A percentile compares a stretch with the other conserved stretches of the same genome.
phyloP scores from a whole-genome alignment of 148 eudicot species.

The Chenopodium album region DNA sequence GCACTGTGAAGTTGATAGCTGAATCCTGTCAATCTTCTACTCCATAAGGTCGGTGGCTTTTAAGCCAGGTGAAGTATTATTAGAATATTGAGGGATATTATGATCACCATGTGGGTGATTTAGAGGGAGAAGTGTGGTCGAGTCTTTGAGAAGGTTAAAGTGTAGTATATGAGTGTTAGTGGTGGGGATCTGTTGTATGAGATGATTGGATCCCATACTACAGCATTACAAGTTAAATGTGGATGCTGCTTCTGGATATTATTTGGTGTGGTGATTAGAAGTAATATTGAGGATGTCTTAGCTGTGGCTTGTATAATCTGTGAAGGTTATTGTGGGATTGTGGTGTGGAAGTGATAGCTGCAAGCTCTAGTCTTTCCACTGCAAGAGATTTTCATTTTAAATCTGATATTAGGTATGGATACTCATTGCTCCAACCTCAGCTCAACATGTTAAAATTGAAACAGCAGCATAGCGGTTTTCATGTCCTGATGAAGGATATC shows the following conservation, averaged over 20 bases:
- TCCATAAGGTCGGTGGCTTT: background rate
- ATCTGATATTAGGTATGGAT: background rate
- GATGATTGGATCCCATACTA: background rate
- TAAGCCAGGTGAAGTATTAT: background rate
- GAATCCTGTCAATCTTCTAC: background rate
- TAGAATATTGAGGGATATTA: background rate
- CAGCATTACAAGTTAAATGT: background rate
- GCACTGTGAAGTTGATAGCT: background rate
- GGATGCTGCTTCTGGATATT: background rate
- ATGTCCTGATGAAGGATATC: background rate
- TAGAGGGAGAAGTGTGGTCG: background rate
- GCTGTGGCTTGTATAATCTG: background rate
- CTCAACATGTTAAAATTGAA: background rate
- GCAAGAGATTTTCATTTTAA: background rate
- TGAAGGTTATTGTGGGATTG: background rate
- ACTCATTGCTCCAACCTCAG: background rate
- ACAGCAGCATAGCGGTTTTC: background rate
- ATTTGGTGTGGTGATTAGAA: background rate
- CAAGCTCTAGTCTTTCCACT: background rate
- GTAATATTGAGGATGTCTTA: background rate
- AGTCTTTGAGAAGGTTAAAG: background rate
- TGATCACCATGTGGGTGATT: background rate
- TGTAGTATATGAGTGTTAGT: no score
- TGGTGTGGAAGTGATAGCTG: background rate
- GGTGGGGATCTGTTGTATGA: background rate